A percentile compares a stretch with the other conserved stretches of the same genome.
These are phyloP conservation scores for Oryza brachyantha DNA, from an alignment of 176 grass and related monocot genomes.

Conservation along the genomic window DNA sequence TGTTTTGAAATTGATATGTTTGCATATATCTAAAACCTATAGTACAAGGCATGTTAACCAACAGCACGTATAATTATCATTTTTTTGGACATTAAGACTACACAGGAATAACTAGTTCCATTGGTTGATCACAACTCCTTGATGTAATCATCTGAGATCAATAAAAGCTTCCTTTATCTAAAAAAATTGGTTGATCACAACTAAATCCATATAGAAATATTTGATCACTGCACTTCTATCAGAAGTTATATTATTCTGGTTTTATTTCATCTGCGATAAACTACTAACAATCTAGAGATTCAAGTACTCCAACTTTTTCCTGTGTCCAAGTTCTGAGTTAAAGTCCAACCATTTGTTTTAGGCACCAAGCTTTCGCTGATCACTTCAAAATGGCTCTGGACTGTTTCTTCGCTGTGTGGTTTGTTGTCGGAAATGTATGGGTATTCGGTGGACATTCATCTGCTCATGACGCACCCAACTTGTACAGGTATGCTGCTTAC, in stretches of 20 bases:
- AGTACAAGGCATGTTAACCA: not conserved
- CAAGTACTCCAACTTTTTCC: not conserved
- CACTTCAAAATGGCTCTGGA: conserved; percentile 95
- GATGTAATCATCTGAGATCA: too few species aligned
- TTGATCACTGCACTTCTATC: not conserved
- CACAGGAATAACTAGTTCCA: not conserved
- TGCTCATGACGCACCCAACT: conserved; percentile 66
- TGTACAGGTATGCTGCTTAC: conserved; percentile 70
- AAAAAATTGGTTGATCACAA: not conserved
- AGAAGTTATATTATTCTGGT: conserved; percentile 15
- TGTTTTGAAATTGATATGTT: conserved; percentile 3
- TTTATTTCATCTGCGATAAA: not conserved
- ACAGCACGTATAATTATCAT: not conserved
- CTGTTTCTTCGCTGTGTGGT: conserved; percentile 98
- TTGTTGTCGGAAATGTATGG: conserved; percentile 98
- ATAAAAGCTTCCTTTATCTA: too few species aligned
- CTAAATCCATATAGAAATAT: not conserved
- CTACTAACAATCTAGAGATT: not conserved
- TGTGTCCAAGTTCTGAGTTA: conserved; percentile 1
- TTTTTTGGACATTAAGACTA: not conserved
- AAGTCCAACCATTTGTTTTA: conserved; percentile 29
- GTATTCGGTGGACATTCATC: conserved; percentile 86
- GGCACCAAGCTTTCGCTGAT: conserved; percentile 70
- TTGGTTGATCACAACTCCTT: not conserved
- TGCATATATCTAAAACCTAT: not conserved